Conservation (phyloP, 176 grass and related monocot genomes). For the Aegilops sharonensis region DNA sequence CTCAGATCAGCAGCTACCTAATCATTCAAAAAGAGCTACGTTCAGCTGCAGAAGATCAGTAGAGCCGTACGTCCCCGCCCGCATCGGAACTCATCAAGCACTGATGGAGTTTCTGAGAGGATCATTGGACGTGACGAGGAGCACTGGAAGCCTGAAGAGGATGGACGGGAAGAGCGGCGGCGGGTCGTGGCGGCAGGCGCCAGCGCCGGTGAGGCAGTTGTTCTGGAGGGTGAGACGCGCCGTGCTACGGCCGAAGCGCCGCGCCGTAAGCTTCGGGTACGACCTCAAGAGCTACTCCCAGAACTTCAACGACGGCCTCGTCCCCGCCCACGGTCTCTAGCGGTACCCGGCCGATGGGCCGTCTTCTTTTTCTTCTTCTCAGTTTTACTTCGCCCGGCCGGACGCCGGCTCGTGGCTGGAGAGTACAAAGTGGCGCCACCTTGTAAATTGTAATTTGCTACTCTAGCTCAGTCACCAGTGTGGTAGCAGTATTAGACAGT, state of each 20-base stretch:
- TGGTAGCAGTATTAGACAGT: no score
- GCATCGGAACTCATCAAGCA: not conserved
- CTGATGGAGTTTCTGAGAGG: not conserved
- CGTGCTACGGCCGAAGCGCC: not conserved
- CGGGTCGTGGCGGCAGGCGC: not conserved
- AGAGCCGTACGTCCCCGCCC: not conserved
- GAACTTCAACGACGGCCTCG: constrained; percentile 37
- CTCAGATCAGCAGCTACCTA: not conserved
- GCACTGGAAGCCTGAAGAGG: not conserved
- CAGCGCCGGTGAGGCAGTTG: constrained; percentile 15
- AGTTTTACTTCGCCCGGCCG: not conserved
- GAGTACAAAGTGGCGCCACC: not conserved
- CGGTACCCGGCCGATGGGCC: no score
- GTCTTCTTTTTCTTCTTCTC: not conserved
- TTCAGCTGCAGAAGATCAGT: no score
- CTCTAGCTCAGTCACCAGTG: not conserved
- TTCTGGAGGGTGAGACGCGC: constrained; percentile 28
- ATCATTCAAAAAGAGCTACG: not conserved
- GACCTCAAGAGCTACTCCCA: constrained; percentile 35
- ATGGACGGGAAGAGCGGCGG: not conserved
- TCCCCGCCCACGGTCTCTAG: not conserved
- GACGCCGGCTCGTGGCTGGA: not conserved
- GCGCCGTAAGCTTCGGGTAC: constrained; percentile 11
- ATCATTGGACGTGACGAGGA: not conserved
- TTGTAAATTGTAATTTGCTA: not conserved